Percentiles rank a stretch among this genome's conserved stretches.
Conservation (phyloP, 2,329 filamentous ascomycete genomes). For the Chrysoporthe deuterocubensis region DNA sequence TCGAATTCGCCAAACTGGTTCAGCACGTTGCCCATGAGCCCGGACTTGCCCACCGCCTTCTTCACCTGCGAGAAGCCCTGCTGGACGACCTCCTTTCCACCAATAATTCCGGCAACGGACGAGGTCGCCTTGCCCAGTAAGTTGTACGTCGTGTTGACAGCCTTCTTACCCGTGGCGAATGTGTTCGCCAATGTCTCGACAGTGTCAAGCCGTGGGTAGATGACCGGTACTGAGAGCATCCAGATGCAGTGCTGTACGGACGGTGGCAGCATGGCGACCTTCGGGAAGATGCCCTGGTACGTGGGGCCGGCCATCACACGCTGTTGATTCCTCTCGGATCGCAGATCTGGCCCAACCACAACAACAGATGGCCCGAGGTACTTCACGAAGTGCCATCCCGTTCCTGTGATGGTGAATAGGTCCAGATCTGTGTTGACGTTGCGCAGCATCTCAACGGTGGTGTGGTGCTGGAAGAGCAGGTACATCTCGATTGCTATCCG, state of each 20-base stretch:
- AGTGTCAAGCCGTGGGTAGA: slow-evolving; percentile 90
- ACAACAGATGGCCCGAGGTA: slow-evolving; percentile 90
- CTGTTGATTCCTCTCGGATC: slow-evolving; percentile 86
- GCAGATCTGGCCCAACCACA: slow-evolving; percentile 86
- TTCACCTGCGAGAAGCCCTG: slow-evolving; percentile 95
- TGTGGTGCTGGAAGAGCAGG: slow-evolving; percentile 96
- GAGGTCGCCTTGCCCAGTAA: slow-evolving; percentile 93
- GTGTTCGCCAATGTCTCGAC: slow-evolving; percentile 91
- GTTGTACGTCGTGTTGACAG: slow-evolving; percentile 95
- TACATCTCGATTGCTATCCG: slow-evolving; percentile 97
- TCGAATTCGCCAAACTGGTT: slow-evolving; percentile 97
- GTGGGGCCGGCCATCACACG: slow-evolving; percentile 96
- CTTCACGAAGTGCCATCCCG: slow-evolving; percentile 98
- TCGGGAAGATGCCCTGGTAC: slow-evolving; percentile 96
- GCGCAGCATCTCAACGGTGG: slow-evolving; percentile 88
- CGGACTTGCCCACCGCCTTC: slow-evolving; percentile 92
- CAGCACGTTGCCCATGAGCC: slow-evolving; percentile 92
- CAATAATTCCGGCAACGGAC: slow-evolving; percentile 92
- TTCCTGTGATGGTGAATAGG: slow-evolving; percentile 95
- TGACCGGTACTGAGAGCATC: slow-evolving; percentile 89
- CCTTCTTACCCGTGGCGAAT: slow-evolving; percentile 93
- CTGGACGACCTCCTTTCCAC: slow-evolving; percentile 89
- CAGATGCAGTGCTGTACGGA: slow-evolving; percentile 96
- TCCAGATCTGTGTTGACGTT: slow-evolving; percentile 88
- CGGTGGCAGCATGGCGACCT: slow-evolving; percentile 85